Evolutionary conservation across 139 green algal species (phyloP).

Genomic region (Micractinium conductrix): DNA sequence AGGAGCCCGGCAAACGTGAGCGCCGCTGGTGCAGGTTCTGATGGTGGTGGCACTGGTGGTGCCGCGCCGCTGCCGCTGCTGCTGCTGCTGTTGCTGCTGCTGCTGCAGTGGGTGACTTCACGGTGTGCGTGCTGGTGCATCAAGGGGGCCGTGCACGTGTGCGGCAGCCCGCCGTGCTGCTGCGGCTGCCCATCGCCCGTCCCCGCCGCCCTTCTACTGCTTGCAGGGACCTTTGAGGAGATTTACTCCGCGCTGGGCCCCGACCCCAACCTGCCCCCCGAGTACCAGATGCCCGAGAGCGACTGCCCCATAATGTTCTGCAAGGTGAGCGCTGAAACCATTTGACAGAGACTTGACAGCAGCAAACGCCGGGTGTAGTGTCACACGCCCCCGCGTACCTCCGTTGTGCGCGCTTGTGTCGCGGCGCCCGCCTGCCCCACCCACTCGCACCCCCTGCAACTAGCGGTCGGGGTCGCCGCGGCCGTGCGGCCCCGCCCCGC

Average conservation of each 20-base stretch:
- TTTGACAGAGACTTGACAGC: no score
- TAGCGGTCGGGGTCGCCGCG: no score
- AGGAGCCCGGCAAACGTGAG: constrained; percentile 7
- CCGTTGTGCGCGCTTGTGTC: no score
- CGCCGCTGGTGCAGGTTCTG: neutral
- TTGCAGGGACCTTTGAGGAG: constrained; percentile 2
- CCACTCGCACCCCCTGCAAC: no score
- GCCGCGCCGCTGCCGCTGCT: neutral
- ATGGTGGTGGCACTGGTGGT: neutral
- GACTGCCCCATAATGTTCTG: constrained; percentile 42
- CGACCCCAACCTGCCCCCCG: neutral
- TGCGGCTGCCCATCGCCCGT: neutral
- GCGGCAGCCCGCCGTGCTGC: no score
- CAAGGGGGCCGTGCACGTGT: neutral
- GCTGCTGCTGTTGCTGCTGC: no score
- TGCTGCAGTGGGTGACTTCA: neutral
- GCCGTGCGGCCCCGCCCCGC: no score
- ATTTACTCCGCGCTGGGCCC: neutral
- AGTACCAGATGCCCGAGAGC: constrained; percentile 19
- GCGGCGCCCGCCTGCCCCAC: no score
- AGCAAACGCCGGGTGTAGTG: no score
- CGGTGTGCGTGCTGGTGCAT: neutral
- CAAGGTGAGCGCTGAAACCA: constrained; percentile 2
- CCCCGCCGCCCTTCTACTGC: no score
- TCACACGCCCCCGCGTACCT: no score